A percentile compares a stretch with the other conserved stretches of the same genome.
These are phyloP conservation scores for Chimonanthus salicifolius DNA, from an alignment of 164 flowering plant species.

Conservation along the genomic window DNA sequence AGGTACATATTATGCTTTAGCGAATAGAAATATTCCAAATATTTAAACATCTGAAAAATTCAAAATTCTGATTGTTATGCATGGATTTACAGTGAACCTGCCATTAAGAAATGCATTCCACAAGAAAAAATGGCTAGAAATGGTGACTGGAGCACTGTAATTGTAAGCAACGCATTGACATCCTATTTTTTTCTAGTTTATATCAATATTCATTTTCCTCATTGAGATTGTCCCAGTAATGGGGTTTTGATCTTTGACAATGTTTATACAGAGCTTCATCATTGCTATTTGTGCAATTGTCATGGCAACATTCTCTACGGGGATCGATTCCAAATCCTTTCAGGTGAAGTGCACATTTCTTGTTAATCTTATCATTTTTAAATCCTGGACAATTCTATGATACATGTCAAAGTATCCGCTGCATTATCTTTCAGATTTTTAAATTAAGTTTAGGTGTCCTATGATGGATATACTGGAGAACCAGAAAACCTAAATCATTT, in stretches of 20 bases:
- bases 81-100: constrained; percentile 66
- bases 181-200: not conserved
- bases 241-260: not conserved
- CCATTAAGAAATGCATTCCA: constrained; percentile 41
- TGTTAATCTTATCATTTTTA: not conserved
- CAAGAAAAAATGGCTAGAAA: constrained; percentile 30
- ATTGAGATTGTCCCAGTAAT: not conserved
- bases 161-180: constrained; percentile 41
- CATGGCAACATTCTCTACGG: constrained; percentile 92
- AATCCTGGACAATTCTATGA: not conserved
- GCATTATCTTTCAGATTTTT: not conserved
- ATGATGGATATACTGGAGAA: not conserved
- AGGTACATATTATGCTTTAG: not conserved
- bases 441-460: not conserved
- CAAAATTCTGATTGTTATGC: not conserved
- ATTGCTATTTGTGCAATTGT: constrained; percentile 80
- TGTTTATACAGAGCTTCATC: constrained; percentile 54
- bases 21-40: not conserved
- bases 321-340: constrained; percentile 84
- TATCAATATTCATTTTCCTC: not conserved
- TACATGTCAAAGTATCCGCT: not conserved
- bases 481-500: not conserved
- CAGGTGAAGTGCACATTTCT: constrained; percentile 40
- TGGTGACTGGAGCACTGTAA: constrained; percentile 57
- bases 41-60: not conserved